Conservation (phyloP, 805 yeast genomes). For the Teunomyces kruisii region DNA sequence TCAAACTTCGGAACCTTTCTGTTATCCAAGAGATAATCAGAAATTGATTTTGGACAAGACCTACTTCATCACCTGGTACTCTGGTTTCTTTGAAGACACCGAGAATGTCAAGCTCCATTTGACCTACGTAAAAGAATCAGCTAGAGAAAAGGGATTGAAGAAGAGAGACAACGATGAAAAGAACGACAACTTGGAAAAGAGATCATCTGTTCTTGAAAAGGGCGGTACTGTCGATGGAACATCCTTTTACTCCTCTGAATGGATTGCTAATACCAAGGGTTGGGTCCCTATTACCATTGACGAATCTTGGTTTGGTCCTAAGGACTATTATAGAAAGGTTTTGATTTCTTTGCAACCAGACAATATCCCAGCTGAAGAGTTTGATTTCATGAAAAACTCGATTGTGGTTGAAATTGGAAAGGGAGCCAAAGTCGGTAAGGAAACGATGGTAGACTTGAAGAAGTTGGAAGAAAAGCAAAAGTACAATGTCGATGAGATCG, state of each 20-base stretch:
- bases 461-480: conserved; percentile 32
- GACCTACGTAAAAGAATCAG: conserved; percentile 59
- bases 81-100: conserved; percentile 59
- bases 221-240: conserved; percentile 33
- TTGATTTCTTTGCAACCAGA: conserved; percentile 76
- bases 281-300: conserved; percentile 58
- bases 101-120: conserved; percentile 66
- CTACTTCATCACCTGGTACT: conserved; percentile 81
- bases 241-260: conserved; percentile 68
- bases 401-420: conserved; percentile 47
- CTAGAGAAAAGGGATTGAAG: conserved; percentile 56
- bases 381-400: conserved; percentile 46
- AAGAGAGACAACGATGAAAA: no score
- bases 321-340: conserved; percentile 54
- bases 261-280: conserved; percentile 66
- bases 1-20: conserved; percentile 71
- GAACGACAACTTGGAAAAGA: conserved; percentile 6
- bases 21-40: conserved; percentile 70
- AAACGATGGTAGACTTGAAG: conserved; percentile 43
- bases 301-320: conserved; percentile 58
- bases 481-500: conserved; percentile 33
- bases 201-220: conserved; percentile 36
- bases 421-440: conserved; percentile 55
- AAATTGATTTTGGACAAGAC: conserved; percentile 58
- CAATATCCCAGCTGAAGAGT: conserved; percentile 62